Conservation (phyloP, 1,284 basidiomycete genomes). For the Anthracocystis setariae region DNA sequence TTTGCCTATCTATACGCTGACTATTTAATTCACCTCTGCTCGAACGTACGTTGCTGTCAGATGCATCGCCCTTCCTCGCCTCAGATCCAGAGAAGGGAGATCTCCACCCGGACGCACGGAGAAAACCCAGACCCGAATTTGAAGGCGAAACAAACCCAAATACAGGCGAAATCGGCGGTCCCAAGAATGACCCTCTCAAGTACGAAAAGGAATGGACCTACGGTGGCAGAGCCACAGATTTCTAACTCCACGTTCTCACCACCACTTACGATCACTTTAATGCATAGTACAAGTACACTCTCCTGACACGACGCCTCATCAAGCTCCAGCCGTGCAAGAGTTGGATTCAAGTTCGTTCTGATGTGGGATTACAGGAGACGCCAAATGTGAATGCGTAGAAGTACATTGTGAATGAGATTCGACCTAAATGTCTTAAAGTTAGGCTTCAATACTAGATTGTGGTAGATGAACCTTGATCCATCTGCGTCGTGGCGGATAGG, state of each 20-base stretch:
- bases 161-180: constrained; percentile 73
- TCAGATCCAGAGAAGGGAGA: constrained; percentile 48
- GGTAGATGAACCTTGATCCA: neutral
- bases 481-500: neutral
- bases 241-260: constrained; percentile 20
- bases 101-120: constrained; percentile 68
- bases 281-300: neutral
- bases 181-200: constrained; percentile 72
- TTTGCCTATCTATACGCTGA: neutral
- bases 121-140: constrained; percentile 69
- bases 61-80: constrained; percentile 42
- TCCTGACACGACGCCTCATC: neutral
- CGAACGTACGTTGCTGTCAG: constrained; percentile 1
- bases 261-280: neutral
- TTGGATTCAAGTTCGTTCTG: neutral
- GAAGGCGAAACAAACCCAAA: constrained; percentile 72
- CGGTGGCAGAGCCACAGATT: constrained; percentile 66
- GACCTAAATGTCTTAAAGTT: constrained; percentile 1
- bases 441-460: too few species aligned
- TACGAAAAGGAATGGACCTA: constrained; percentile 67
- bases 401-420: constrained; percentile 21
- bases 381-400: constrained; percentile 29
- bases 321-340: too few species aligned
- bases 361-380: neutral
- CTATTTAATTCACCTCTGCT: neutral